Percentiles rank a stretch among this genome's conserved stretches.
phyloP scores from a whole-genome alignment of 305 asterid genomes.

The Fraxinus dipetala region DNA sequence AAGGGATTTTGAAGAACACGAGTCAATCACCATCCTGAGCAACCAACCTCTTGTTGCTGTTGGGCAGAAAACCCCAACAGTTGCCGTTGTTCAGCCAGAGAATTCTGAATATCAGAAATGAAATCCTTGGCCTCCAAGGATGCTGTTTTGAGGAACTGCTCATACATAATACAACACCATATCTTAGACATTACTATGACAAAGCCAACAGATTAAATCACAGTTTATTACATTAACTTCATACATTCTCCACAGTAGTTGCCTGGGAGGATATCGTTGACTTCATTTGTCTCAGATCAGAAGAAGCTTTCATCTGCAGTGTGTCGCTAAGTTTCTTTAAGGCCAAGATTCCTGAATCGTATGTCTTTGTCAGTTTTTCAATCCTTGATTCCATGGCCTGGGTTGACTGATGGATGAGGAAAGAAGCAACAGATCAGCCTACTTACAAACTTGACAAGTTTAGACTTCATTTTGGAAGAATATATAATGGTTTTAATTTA shows the following conservation, averaged over 20 bases:
- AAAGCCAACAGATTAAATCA: neutral
- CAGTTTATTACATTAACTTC: slow-evolving; percentile 13
- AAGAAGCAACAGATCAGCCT: slow-evolving; percentile 21
- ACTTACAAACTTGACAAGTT: slow-evolving; percentile 12
- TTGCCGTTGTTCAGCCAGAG: slow-evolving; percentile 54
- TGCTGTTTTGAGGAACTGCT: slow-evolving; percentile 54
- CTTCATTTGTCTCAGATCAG: slow-evolving; percentile 54
- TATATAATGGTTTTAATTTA: neutral
- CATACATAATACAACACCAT: neutral
- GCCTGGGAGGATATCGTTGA: slow-evolving; percentile 49
- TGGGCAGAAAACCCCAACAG: slow-evolving; percentile 57
- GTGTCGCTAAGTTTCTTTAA: slow-evolving; percentile 45
- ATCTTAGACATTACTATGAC: neutral
- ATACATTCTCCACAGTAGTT: slow-evolving; percentile 57
- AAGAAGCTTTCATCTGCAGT: slow-evolving; percentile 52
- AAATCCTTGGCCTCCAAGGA: slow-evolving; percentile 60
- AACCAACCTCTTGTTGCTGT: slow-evolving; percentile 67
- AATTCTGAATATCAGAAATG: slow-evolving; percentile 50
- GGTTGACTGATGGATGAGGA: slow-evolving; percentile 40
- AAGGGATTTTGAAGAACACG: slow-evolving; percentile 5
- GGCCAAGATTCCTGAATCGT: slow-evolving; percentile 46
- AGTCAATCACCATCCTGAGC: slow-evolving; percentile 4
- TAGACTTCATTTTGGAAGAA: neutral
- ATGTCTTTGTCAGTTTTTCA: slow-evolving; percentile 51
- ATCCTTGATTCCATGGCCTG: slow-evolving; percentile 61